A percentile compares a stretch with the other conserved stretches of the same genome.
Evolutionary conservation across 768 basidiomycete genomes (phyloP).

Genomic region (Amanita rimosa): DNA sequence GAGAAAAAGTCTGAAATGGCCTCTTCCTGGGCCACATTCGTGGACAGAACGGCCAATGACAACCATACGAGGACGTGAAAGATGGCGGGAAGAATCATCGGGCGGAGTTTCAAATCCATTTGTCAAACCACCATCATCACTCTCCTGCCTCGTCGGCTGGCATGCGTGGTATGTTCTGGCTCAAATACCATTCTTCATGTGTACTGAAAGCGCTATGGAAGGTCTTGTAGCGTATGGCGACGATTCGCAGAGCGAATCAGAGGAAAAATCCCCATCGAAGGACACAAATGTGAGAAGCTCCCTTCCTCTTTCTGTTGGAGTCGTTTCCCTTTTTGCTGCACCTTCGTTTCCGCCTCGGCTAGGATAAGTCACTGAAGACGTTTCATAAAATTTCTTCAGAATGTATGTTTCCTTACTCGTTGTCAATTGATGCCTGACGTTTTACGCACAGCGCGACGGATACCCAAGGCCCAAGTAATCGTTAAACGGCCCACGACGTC

Average conservation of each 20-base stretch:
- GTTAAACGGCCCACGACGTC: slow-evolving; percentile 39
- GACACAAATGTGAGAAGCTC: slow-evolving; percentile 52
- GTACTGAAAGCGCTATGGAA: slow-evolving; percentile 11
- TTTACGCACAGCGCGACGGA: slow-evolving; percentile 22
- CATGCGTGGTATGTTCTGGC: slow-evolving; percentile 1
- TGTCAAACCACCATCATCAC: background rate
- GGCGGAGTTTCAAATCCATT: slow-evolving; percentile 2
- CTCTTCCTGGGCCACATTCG: slow-evolving; percentile 21
- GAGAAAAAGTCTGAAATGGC: slow-evolving; percentile 35
- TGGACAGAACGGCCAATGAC: slow-evolving; percentile 18
- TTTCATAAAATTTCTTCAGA: slow-evolving; percentile 26
- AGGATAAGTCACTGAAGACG: slow-evolving; percentile 46
- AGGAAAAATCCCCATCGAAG: slow-evolving; percentile 25
- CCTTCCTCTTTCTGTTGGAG: slow-evolving; percentile 19
- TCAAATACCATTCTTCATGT: background rate
- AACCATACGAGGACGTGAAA: slow-evolving; percentile 22
- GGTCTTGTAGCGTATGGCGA: slow-evolving; percentile 57
- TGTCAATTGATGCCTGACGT: background rate
- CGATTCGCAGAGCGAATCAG: slow-evolving; percentile 50
- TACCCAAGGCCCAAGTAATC: slow-evolving; percentile 45
- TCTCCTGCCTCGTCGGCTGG: background rate
- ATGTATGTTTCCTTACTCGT: slow-evolving; percentile 22
- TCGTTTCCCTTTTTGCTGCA: slow-evolving; percentile 61
- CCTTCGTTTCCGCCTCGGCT: slow-evolving; percentile 43
- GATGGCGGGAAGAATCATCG: slow-evolving; percentile 20